Evolutionary conservation across 768 basidiomycete species (phyloP), one percentile per base, ranked within the genome.

Genomic region (Tylopilus rubrobrunneus): DNA sequence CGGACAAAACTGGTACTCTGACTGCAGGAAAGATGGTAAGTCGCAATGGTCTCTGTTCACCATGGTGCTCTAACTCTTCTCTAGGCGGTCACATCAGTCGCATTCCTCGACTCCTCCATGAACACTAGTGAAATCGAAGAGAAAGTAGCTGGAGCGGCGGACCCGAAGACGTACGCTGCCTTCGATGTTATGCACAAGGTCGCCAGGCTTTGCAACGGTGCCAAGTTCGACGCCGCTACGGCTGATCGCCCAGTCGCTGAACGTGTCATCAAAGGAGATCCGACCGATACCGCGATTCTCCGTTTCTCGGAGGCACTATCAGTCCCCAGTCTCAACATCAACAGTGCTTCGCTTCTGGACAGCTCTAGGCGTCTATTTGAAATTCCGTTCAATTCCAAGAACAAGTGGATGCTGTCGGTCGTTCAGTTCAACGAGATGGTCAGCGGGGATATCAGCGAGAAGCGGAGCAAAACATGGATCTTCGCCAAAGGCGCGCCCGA

Each of bases 401-500:
- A 80, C 58, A 84, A 84, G 62, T 83, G 76, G 75, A 83, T 83
- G 77, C 71, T 83, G 45, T 78, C 75, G 48, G 68, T 79, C 49
- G 58, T 73, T 1, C 46, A 67, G 11, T 36, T 69, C 34, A 54
- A 62, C 58, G 43, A 59, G 57, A 9, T 55, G 48, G 45, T 45
- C 19, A 39, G 58, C 14, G 47, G 56, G 23, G 44, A 58, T 2
- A 47, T 55, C 17, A 42, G 36, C 41, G 46, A 60, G 51, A 51
- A 57, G 45, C 37, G 36, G 7, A 28, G 49, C 7, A 58, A 6
- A 33, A 61, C 55, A 0, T 66, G 76, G 64, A 65, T 84, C 54
- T 68, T 78, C 46, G 74, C 76, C 63, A 83, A 84, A 64, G 82
- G 82, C n/a, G 83, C 81, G 1, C 83, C 83, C 0, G 83, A 85